Conservation (phyloP, 1,139 yeast species). For the Blastobotrys apis region DNA sequence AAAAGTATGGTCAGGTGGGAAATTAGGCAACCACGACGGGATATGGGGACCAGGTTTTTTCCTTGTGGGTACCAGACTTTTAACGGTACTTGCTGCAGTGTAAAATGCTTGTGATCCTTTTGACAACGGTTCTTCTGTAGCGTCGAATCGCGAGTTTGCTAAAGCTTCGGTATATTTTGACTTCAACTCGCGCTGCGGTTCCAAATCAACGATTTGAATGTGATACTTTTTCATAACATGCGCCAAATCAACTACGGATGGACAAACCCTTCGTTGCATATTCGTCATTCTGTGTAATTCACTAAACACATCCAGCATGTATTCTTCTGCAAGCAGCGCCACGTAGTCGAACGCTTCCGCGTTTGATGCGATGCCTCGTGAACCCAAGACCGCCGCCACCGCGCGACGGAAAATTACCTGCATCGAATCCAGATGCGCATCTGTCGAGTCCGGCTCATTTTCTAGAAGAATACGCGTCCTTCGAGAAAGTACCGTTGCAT, state of each 20-base stretch:
- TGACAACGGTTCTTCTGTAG: slow-evolving; percentile 27
- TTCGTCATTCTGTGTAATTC: slow-evolving; percentile 53
- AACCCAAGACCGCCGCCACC: slow-evolving; percentile 29
- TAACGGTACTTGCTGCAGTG: slow-evolving; percentile 28
- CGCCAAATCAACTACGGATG: slow-evolving; percentile 56
- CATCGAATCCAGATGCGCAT: slow-evolving; percentile 13
- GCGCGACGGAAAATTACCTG: slow-evolving; percentile 26
- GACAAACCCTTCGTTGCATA: slow-evolving; percentile 62
- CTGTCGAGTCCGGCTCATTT: slow-evolving; percentile 3
- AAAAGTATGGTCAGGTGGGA: slow-evolving; percentile 93
- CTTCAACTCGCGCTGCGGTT: slow-evolving; percentile 38
- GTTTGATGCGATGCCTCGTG: slow-evolving; percentile 22
- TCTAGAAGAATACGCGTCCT: slow-evolving; percentile 11
- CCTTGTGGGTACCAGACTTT: slow-evolving; percentile 41
- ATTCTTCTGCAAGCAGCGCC: slow-evolving; percentile 40
- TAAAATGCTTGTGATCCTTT: slow-evolving; percentile 26
- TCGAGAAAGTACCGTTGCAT: too few species aligned
- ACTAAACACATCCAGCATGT: slow-evolving; percentile 46
- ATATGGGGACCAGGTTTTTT: slow-evolving; percentile 50
- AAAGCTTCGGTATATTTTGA: slow-evolving; percentile 27
- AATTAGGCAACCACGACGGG: slow-evolving; percentile 73
- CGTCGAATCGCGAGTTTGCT: slow-evolving; percentile 27
- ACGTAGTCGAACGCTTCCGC: slow-evolving; percentile 34
- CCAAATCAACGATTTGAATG: slow-evolving; percentile 45
- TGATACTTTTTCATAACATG: slow-evolving; percentile 46